phyloP scores from a whole-genome alignment of 768 basidiomycete species.

The Tricholoma sp. region DNA sequence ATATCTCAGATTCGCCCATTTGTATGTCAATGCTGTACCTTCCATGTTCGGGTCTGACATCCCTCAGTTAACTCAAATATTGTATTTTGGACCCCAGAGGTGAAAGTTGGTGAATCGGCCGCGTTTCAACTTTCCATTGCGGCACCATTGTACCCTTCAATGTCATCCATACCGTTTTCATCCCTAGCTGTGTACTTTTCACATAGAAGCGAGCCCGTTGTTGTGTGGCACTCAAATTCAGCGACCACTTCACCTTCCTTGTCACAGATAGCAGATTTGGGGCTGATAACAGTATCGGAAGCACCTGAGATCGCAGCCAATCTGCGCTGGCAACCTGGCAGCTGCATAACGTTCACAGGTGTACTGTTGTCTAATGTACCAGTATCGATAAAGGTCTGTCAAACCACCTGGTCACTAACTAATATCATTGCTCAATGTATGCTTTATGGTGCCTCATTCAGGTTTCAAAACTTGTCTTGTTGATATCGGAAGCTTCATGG shows the following conservation, averaged over 20 bases:
- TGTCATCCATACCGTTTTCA: conserved; percentile 58
- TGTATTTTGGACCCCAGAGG: conserved; percentile 68
- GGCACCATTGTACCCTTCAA: conserved; percentile 41
- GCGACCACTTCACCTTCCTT: conserved; percentile 11
- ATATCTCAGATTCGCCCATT: conserved; percentile 59
- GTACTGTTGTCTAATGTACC: conserved; percentile 48
- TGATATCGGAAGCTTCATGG: conserved; percentile 61
- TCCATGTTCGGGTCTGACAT: conserved; percentile 7
- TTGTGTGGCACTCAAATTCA: conserved; percentile 39
- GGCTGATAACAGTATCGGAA: conserved; percentile 23
- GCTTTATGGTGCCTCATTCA: conserved; percentile 12
- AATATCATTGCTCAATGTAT: background rate
- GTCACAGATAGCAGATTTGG: conserved; percentile 45
- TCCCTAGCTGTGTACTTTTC: conserved; percentile 59
- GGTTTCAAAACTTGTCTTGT: conserved; percentile 45
- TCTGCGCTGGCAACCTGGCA: conserved; percentile 56
- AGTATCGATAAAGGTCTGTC: conserved; percentile 47
- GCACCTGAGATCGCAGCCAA: conserved; percentile 28
- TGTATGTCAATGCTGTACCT: conserved; percentile 37
- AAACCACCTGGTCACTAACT: conserved; percentile 6
- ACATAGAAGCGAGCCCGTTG: conserved; percentile 37
- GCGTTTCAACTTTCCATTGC: conserved; percentile 74
- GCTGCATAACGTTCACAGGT: conserved; percentile 56
- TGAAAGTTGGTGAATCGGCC: conserved; percentile 52
- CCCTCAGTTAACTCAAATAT: conserved; percentile 56